Percentiles rank a stretch among this genome's conserved stretches.
Conservation (phyloP, 345 rosid genomes). For the Erysimum cheiranthoides region DNA sequence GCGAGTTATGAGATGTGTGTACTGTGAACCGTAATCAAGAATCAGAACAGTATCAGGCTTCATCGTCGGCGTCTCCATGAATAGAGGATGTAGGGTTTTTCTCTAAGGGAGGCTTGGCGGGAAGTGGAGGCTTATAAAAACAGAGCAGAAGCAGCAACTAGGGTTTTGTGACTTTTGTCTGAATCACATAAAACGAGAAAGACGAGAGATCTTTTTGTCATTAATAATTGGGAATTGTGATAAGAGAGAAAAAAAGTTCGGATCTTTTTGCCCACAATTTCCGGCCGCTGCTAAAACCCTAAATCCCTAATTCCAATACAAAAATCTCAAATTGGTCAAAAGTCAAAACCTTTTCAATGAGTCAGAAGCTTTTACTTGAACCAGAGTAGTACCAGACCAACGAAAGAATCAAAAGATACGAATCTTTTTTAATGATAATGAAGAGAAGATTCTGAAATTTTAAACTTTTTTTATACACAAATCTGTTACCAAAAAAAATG, state of each 20-base stretch:
- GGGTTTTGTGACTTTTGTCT: constrained; percentile 36
- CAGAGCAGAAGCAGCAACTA: constrained; percentile 33
- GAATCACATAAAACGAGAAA: constrained; percentile 33
- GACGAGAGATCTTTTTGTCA: constrained; percentile 34
- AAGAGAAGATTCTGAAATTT: constrained; percentile 12
- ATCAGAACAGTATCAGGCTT: constrained; percentile 81
- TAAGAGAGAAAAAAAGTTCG: not conserved
- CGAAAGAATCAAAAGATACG: no score
- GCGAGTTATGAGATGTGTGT: constrained; percentile 94
- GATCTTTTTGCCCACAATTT: constrained; percentile 39
- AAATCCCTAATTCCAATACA: constrained; percentile 1
- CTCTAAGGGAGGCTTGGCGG: constrained; percentile 31
- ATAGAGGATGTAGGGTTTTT: constrained; percentile 12
- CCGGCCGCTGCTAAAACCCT: constrained; percentile 39
- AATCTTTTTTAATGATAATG: no score
- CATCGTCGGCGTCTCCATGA: constrained; percentile 54
- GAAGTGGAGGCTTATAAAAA: constrained; percentile 42
- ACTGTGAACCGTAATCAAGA: constrained; percentile 91
- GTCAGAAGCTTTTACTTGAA: constrained; percentile 25
- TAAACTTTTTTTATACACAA: constrained; percentile 21
- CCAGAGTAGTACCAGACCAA: no score
- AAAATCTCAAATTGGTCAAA: constrained; percentile 23
- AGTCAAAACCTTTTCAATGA: constrained; percentile 24
- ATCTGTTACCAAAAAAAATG: constrained; percentile 24
- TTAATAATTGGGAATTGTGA: not conserved